These are phyloP conservation scores for Debaryomyces tyrocola DNA, from an alignment of 805 yeast species.

Conservation along the genomic window DNA sequence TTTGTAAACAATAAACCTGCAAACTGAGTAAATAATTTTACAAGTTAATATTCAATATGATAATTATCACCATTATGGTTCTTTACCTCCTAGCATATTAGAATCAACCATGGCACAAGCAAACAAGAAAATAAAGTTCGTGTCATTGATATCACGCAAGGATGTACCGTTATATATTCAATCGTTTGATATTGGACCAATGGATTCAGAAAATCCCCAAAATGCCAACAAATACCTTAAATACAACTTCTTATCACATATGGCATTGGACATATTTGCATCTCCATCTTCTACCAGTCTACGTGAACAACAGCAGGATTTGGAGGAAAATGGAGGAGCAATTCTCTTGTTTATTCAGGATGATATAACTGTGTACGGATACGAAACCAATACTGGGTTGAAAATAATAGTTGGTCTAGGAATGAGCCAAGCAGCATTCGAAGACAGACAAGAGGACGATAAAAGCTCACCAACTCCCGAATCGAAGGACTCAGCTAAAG, in stretches of 20 bases:
- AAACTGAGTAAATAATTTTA: not conserved
- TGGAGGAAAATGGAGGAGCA: constrained; percentile 21
- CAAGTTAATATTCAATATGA: not conserved
- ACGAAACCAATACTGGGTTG: constrained; percentile 66
- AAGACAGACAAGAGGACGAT: constrained; percentile 1
- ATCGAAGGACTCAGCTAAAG: not conserved
- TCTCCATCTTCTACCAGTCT: constrained; percentile 46
- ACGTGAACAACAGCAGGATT: constrained; percentile 35
- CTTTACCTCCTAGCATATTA: not conserved
- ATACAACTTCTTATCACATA: constrained; percentile 71
- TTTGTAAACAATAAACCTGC: not conserved
- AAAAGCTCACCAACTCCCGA: not conserved
- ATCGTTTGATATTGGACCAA: constrained; percentile 37
- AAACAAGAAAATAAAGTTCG: constrained; percentile 42
- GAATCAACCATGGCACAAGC: not conserved
- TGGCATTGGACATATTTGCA: constrained; percentile 69
- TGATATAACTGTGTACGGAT: constrained; percentile 65
- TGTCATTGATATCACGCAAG: constrained; percentile 57
- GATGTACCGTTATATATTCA: constrained; percentile 64
- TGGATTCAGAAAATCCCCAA: constrained; percentile 8
- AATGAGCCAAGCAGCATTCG: constrained; percentile 6
- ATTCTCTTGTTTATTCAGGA: constrained; percentile 63
- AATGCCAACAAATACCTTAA: constrained; percentile 50
- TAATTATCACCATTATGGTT: no score
- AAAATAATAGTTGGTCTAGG: constrained; percentile 59